Base-by-base conservation (phyloP, 1,284 basidiomycete genomes). In the Sporisorium reilianum region DNA sequence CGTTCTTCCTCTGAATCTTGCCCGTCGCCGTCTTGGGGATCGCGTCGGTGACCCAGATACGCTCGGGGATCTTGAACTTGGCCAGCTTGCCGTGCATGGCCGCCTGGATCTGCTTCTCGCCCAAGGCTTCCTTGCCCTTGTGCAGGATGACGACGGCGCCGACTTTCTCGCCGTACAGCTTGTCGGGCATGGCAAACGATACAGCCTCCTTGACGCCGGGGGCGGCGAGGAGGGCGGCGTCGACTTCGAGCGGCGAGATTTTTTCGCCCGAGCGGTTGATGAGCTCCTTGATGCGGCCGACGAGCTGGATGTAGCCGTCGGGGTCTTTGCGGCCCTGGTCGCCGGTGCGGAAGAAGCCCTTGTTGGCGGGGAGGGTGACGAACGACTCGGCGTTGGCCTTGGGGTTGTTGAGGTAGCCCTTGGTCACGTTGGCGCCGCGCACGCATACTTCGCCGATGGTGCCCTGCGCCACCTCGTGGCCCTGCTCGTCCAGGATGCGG, bases 181-280 rank as follows among this genome's bases (percentile, higher is more conserved):
- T 66, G 64, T 86, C 81, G 2, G 85, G 85, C 30, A 85, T 80
- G 10, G 77, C 83, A 58, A 86, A 89, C 85, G 64, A 74, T 1
- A 86, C 85, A 5, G 89, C 89, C 49, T 90, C 90, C 18, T 80
- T 79, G 18, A 90, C 87, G 30, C 87, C 88, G 2, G 84, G 70
- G n/a, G 89, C 80, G 1, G 82, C 77, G 4, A 86, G 82, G 14
- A 91, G 78, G 0, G 88, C 88, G 0, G 84, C 81, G 70, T 89
- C 87, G 18, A 90, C 84, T 84, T 91, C 90, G 68, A 91, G 88
- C 1, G 90, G 90, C 7, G 88, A 89, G 64, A 91, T 89, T 69
- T 91, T 90, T 81, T 91, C 90, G 2, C 90, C 90, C 14, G 89
- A 89, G 66, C 83, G 75, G 75, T 84, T 84, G 76, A 84, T 82